Percentiles rank a stretch among this genome's conserved stretches.
phyloP scores from a whole-genome alignment of 805 yeast genomes.

The Saccharomycopsis vini region DNA sequence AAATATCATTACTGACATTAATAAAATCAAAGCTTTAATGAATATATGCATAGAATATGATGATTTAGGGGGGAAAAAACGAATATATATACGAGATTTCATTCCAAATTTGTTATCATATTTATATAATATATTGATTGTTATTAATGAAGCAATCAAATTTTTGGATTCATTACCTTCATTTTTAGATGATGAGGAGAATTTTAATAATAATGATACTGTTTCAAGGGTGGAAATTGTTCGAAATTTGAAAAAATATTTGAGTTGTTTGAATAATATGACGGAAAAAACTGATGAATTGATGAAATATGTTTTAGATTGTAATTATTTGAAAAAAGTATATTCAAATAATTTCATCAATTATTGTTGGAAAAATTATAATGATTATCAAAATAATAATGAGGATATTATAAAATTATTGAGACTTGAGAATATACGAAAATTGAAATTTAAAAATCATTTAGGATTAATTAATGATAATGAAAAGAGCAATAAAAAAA shows the following conservation, averaged over 20 bases:
- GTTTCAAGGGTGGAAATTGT: not conserved
- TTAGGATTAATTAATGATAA: not conserved
- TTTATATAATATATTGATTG: constrained; percentile 5
- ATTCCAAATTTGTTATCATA: constrained; percentile 3
- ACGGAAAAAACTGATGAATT: not conserved
- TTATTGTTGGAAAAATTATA: not conserved
- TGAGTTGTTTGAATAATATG: not conserved
- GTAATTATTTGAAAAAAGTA: not conserved
- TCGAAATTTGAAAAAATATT: not conserved
- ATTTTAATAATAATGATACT: not conserved
- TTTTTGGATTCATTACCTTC: constrained; percentile 1
- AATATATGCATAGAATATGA: not conserved
- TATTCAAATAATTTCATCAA: not conserved
- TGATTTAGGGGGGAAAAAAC: not conserved
- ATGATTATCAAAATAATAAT: not conserved
- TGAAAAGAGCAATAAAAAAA: not conserved
- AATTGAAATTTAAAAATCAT: not conserved
- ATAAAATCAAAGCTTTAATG: constrained; percentile 1
- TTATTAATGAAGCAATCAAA: not conserved
- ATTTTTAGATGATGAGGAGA: not conserved
- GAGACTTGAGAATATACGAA: not conserved
- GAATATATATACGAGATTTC: not conserved
- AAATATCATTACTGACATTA: not conserved
- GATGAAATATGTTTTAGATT: not conserved
- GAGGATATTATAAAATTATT: not conserved